These are phyloP conservation scores for Solanum neorickii DNA, from an alignment of 257 asterid genomes.

Conservation along the genomic window DNA sequence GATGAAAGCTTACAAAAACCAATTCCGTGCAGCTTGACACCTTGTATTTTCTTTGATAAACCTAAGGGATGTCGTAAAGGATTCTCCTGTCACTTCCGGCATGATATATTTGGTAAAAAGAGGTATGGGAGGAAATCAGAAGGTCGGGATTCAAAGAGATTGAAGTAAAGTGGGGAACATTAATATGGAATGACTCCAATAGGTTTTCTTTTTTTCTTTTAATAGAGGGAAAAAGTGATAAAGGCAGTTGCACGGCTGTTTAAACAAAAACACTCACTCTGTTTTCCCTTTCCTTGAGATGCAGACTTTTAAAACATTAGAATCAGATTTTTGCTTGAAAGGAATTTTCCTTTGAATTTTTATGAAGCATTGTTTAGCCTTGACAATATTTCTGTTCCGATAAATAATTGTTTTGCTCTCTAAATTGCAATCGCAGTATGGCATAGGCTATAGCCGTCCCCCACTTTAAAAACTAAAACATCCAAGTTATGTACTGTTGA, in stretches of 20 bases:
- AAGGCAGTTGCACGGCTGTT: too few relatives aligned
- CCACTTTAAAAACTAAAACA: not conserved
- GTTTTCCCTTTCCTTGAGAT: not conserved
- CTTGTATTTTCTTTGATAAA: slow-evolving; percentile 10
- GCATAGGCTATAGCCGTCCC: too few relatives aligned
- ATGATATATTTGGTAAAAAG: slow-evolving; percentile 2
- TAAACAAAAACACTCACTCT: not conserved
- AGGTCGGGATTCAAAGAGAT: slow-evolving; percentile 14
- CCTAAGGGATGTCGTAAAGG: slow-evolving; percentile 26
- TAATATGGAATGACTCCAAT: not conserved
- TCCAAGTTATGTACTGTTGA: not conserved
- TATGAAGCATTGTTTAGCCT: not conserved
- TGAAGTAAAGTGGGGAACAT: not conserved
- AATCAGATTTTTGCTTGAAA: not conserved
- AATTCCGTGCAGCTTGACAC: not conserved
- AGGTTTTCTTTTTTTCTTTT: not conserved
- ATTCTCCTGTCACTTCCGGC: slow-evolving; percentile 14
- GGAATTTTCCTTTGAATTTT: not conserved
- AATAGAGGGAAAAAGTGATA: too few relatives aligned
- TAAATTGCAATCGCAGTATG: not conserved
- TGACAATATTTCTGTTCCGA: not conserved
- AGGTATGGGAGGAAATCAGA: slow-evolving; percentile 1
- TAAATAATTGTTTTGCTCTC: not conserved
- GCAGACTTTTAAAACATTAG: not conserved
- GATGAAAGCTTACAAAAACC: not conserved